These are phyloP conservation scores for Dendrocalamus latiflorus DNA, from an alignment of 202 grass and related monocot genomes.

Conservation along the genomic window DNA sequence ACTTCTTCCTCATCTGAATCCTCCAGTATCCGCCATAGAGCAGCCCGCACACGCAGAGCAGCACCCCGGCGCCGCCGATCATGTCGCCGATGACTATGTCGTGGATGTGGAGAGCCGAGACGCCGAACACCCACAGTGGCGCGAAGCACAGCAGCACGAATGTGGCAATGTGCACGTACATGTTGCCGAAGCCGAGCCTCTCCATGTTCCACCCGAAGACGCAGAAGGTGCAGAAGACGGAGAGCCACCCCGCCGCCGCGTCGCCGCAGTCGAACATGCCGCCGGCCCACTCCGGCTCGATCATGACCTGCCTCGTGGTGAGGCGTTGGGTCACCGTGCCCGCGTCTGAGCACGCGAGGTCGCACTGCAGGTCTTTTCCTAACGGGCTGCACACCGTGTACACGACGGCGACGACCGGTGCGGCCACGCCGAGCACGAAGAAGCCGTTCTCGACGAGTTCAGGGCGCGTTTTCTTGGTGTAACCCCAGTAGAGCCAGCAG, in stretches of 20 bases:
- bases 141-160: constrained; percentile 67
- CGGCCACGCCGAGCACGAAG: constrained; percentile 37
- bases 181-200: constrained; percentile 58
- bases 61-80: constrained; percentile 35
- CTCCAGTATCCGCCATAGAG: constrained; percentile 77
- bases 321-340: background rate
- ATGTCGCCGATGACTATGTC: constrained; percentile 33
- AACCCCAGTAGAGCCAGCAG: constrained; percentile 62
- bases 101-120: constrained; percentile 60
- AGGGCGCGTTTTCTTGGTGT: constrained; percentile 16
- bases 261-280: constrained; percentile 49
- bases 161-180: constrained; percentile 54
- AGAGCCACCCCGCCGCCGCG: constrained; percentile 16
- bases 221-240: constrained; percentile 57
- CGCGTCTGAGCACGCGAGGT: background rate
- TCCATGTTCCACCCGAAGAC: constrained; percentile 84
- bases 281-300: constrained; percentile 57
- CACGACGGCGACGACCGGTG: constrained; percentile 37
- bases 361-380: constrained; percentile 6
- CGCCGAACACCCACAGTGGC: constrained; percentile 62
- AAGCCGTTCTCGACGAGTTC: constrained; percentile 52
- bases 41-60: constrained; percentile 56
- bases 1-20: constrained; percentile 54
- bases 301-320: background rate
- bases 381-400: constrained; percentile 57